These are phyloP conservation scores for Xylariaceae sp. DNA, from an alignment of 2,329 filamentous ascomycete genomes.

Conservation along the genomic window DNA sequence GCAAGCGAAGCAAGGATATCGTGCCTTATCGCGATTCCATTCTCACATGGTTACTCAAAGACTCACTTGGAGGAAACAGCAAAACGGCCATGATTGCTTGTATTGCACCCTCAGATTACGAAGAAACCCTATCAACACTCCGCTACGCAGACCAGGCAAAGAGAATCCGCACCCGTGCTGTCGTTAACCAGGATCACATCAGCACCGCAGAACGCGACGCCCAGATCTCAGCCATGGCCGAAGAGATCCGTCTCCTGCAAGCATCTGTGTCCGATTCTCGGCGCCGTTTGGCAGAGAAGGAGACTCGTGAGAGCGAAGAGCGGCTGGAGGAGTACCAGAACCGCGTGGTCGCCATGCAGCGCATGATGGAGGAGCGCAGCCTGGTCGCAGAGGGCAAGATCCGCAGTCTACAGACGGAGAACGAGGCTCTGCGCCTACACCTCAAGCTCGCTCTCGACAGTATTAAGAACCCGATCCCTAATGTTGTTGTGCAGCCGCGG, in stretches of 20 bases:
- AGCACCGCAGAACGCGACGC: constrained; percentile 91
- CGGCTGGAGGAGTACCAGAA: constrained; percentile 92
- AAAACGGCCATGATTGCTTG: constrained; percentile 99
- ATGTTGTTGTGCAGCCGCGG: constrained; percentile 40
- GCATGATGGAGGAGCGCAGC: constrained; percentile 90
- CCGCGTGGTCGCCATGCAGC: constrained; percentile 84
- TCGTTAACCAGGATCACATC: constrained; percentile 93
- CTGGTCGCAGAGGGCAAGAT: constrained; percentile 94
- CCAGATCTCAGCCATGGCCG: constrained; percentile 90
- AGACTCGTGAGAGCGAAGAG: constrained; percentile 71
- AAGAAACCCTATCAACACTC: constrained; percentile 92
- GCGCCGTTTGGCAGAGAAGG: constrained; percentile 62
- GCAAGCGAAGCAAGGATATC: constrained; percentile 55
- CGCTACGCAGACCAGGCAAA: constrained; percentile 98
- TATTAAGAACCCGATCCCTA: constrained; percentile 85
- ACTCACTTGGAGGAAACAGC: constrained; percentile 91
- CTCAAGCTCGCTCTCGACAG: constrained; percentile 82
- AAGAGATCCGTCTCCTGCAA: constrained; percentile 86
- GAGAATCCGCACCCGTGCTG: constrained; percentile 88
- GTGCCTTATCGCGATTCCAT: constrained; percentile 92
- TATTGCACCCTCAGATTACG: constrained; percentile 92
- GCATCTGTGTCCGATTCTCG: constrained; percentile 66
- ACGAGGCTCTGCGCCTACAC: constrained; percentile 84
- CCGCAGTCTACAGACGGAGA: constrained; percentile 81
- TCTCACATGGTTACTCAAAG: constrained; percentile 83